phyloP scores from a whole-genome alignment of 2,329 filamentous ascomycete species.

The Raffaelea deltoideospora region DNA sequence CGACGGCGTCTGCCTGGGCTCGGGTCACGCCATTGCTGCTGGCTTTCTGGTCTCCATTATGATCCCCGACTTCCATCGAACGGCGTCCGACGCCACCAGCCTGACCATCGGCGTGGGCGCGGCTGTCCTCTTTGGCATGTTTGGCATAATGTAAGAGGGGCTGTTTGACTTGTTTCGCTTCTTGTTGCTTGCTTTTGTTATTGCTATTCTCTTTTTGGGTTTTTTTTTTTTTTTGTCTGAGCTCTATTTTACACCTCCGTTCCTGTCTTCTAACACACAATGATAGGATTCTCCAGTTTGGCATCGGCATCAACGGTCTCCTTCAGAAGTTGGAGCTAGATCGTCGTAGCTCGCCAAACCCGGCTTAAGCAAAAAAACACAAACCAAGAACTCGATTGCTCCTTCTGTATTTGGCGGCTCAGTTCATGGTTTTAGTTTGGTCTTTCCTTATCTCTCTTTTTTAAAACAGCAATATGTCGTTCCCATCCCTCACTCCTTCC shows the following conservation, averaged over 20 bases:
- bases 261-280: neutral
- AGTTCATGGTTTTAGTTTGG: no score
- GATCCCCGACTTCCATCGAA: neutral
- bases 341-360: neutral
- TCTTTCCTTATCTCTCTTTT: no score
- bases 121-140: conserved; percentile 1
- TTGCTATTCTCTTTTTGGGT: no score
- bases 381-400: no score
- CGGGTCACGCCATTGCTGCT: conserved; percentile 1
- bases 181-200: neutral
- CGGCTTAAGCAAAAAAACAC: no score
- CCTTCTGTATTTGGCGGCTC: no score
- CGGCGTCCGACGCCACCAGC: neutral
- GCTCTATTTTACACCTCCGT: neutral
- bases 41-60: conserved; percentile 1
- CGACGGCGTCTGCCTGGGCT: conserved; percentile 1
- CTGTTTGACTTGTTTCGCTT: neutral
- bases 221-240: no score
- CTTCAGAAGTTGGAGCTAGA: neutral
- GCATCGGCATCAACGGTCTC: conserved; percentile 1
- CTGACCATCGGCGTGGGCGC: neutral
- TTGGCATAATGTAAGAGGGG: neutral
- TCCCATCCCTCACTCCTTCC: no score
- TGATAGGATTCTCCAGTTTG: neutral
- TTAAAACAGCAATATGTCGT: no score